Conservation (phyloP, 352 stramenopile genomes). For the Globisporangium polare region DNA sequence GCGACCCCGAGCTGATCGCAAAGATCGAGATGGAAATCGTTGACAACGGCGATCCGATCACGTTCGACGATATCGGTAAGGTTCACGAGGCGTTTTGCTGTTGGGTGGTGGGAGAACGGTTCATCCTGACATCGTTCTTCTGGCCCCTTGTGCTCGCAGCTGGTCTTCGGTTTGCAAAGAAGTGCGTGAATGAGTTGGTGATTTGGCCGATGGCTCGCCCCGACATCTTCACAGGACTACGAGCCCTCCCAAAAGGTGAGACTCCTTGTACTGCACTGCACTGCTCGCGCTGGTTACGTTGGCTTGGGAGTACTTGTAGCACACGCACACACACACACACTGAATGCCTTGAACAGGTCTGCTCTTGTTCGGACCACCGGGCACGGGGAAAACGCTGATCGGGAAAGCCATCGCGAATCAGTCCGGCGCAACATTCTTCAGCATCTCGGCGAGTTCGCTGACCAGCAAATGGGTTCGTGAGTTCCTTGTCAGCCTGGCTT, state of each 20-base stretch:
- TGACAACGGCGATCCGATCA: constrained; percentile 88
- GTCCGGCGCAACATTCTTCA: constrained; percentile 98
- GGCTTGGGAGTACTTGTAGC: background rate
- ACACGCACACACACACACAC: too few relatives aligned
- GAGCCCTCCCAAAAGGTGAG: constrained; percentile 90
- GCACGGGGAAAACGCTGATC: constrained; percentile 98
- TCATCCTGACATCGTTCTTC: background rate
- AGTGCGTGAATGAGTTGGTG: constrained; percentile 97
- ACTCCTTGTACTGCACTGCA: too few relatives aligned
- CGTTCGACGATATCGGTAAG: constrained; percentile 97
- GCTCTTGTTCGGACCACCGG: constrained; percentile 94
- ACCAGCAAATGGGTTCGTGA: constrained; percentile 96
- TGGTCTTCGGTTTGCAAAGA: constrained; percentile 96
- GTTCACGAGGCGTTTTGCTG: background rate
- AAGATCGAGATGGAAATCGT: constrained; percentile 98
- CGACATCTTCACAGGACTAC: constrained; percentile 96
- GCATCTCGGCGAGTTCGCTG: constrained; percentile 97
- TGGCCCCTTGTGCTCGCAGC: constrained; percentile 37
- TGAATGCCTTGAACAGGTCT: constrained; percentile 45
- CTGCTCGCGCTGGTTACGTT: background rate
- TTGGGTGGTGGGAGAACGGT: background rate
- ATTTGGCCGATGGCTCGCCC: constrained; percentile 98
- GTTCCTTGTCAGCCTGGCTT: background rate
- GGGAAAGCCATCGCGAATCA: constrained; percentile 99
- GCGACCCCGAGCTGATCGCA: constrained; percentile 94